A percentile compares a stretch with the other conserved stretches of the same genome.
phyloP scores from a whole-genome alignment of 306 rosid genomes.

The apple (Malus domestica) region ASM211411v1 NC_041792.1:9950501-9951000 shows the following conservation, averaged over 20 bases:
- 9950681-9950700: slow-evolving; percentile 27
- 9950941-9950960: no score
- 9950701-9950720: slow-evolving; percentile 51
- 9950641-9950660: slow-evolving; percentile 44
- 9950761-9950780: slow-evolving; percentile 45
- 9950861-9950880: background rate
- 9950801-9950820: no score
- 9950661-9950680: slow-evolving; percentile 10
- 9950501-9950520: slow-evolving; percentile 76
- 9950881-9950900: background rate
- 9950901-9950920: background rate
- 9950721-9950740: slow-evolving; percentile 34
- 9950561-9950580: slow-evolving; percentile 37
- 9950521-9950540: slow-evolving; percentile 66
- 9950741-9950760: slow-evolving; percentile 36
- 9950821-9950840: no score
- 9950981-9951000: no score
- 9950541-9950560: slow-evolving; percentile 62
- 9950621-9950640: slow-evolving; percentile 76
- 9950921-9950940: no score
- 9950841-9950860: background rate
- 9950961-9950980: no score
- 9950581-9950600: slow-evolving; percentile 17
- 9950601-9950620: slow-evolving; percentile 45
- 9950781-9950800: background rate